A percentile compares a stretch with the other conserved stretches of the same genome.
Evolutionary conservation across 495 filamentous ascomycete species (phyloP).

Genomic region (Filosporella fistucella): DNA sequence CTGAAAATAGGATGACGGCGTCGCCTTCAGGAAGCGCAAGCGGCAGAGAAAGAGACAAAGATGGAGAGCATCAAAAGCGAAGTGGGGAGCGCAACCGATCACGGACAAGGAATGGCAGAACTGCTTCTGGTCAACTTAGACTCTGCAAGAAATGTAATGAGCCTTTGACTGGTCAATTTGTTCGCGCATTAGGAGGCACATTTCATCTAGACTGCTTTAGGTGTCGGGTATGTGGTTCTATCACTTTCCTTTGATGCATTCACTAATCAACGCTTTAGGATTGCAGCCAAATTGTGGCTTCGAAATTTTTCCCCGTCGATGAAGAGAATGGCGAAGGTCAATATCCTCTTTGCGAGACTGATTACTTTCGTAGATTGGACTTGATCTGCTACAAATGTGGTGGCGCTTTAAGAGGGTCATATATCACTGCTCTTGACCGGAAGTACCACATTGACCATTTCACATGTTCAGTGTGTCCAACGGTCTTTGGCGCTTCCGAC

Average conservation of each 20-base stretch:
- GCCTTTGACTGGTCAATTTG: constrained; percentile 88
- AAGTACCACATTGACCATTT: constrained; percentile 99
- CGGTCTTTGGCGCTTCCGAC: constrained; percentile 95
- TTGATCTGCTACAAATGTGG: constrained; percentile 90
- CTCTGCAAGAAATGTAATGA: constrained; percentile 87
- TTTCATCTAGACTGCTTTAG: constrained; percentile 98
- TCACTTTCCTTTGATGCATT: constrained; percentile 2
- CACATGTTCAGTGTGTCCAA: constrained; percentile 95
- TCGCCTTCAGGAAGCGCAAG: constrained; percentile 19
- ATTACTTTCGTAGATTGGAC: constrained; percentile 92
- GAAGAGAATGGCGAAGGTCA: constrained; percentile 77
- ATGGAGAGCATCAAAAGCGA: constrained; percentile 10
- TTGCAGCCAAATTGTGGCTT: constrained; percentile 92
- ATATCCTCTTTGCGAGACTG: constrained; percentile 95
- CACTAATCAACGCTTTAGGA: constrained; percentile 55
- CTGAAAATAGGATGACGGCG: constrained; percentile 13
- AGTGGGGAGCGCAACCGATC: constrained; percentile 42
- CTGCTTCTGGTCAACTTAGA: constrained; percentile 49
- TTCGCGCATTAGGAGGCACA: constrained; percentile 84
- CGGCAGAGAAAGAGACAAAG: constrained; percentile 16
- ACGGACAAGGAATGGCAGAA: constrained; percentile 36
- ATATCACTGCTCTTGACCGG: constrained; percentile 94
- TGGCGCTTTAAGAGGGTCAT: constrained; percentile 90
- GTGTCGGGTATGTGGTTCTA: constrained; percentile 73
- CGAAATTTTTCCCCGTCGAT: constrained; percentile 96